Evolutionary conservation across 2,329 filamentous ascomycete genomes (phyloP), one percentile per base, ranked within the genome.

Genomic region (Pseudogymnoascus sp.): DNA sequence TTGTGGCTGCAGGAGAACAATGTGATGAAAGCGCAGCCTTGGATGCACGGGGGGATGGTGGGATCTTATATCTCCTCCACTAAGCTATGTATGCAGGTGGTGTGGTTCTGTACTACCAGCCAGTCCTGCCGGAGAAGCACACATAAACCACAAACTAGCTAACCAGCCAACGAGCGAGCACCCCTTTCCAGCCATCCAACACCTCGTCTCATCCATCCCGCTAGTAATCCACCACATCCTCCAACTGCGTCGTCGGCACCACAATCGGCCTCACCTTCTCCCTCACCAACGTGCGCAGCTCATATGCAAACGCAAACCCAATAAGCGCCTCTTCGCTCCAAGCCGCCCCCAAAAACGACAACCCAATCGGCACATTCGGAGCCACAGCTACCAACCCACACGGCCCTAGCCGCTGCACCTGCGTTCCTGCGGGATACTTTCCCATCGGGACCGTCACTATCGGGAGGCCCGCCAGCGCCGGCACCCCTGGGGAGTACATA

Each of bases 281-380:
- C 60, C 83, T 75, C 10, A 79, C 76, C 69, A 75, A 73, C 2
- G 81, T 71, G 14, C 64, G 47, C 39, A 71, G 69, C 76, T 91
- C 87, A 73, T 85, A 89, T 3, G 84, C 86, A 76, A 87, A 89
- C 5, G 86, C 87, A 70, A 86, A 80, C 0, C 82, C 83, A 64
- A 90, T 83, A 67, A 91, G 69, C 31, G 74, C 78, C 68, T 81
- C 82, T 72, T 90, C 87, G 37, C 78, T 82, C 76, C 83, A 90
- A 60, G 78, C 79, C 2, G 74, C 73, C 0, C 86, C 88, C 54
- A 88, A 75, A 68, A 90, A 89, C 6, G 79, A 79, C 10, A 90
- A 74, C 0, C 87, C 87, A 69, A 88, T 60, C 18, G 60, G 61
- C 64, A 26, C 66, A 60, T n/a, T 40, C 39, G 14, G 60, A 18